These are phyloP conservation scores for Fraxinus nigra DNA, from an alignment of 305 asterid genomes.

Conservation along the genomic window DNA sequence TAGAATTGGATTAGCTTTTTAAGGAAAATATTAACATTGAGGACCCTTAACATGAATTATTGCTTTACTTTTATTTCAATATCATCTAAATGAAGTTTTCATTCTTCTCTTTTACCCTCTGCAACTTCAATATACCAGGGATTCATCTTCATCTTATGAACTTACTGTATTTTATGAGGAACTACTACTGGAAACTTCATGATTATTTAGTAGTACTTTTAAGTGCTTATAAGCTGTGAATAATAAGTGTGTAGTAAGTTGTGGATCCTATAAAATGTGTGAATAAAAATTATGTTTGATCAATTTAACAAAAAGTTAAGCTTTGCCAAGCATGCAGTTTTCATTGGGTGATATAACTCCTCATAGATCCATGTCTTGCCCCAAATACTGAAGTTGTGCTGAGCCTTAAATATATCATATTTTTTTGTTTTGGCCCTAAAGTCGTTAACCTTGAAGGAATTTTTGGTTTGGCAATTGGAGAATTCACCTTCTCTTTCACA, in stretches of 20 bases:
- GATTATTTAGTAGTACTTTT: neutral
- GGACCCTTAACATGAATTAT: neutral
- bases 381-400: neutral
- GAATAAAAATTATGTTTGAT: neutral
- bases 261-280: neutral
- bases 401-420: neutral
- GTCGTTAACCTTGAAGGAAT: neutral
- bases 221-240: neutral
- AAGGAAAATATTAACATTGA: neutral
- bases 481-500: neutral
- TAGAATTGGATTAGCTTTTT: neutral
- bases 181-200: neutral
- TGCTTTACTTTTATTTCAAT: neutral
- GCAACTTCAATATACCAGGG: neutral
- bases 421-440: neutral
- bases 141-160: neutral
- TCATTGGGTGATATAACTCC: neutral
- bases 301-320: neutral
- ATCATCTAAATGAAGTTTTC: neutral
- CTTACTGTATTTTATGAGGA: neutral
- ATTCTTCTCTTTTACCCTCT: neutral
- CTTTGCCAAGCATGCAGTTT: neutral
- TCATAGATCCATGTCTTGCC: neutral
- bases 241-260: neutral
- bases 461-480: neutral